Conservation (phyloP, 306 rosid genomes). For the Hippophae rhamnoides region DNA sequence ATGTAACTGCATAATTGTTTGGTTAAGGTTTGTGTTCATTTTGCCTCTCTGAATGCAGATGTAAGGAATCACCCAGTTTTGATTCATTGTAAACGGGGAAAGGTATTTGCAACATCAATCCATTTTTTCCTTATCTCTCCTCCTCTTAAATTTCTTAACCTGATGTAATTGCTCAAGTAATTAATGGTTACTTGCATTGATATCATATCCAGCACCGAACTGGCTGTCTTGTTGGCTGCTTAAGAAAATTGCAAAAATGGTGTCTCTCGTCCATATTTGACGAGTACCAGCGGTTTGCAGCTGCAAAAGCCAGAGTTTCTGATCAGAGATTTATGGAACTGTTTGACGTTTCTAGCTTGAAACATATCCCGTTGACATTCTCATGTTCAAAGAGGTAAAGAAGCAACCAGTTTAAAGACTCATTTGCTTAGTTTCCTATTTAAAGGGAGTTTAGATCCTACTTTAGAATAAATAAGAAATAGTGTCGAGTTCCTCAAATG, state of each 20-base stretch:
- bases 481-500: no score
- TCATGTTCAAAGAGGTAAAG: constrained; percentile 52
- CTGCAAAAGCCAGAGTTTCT: constrained; percentile 88
- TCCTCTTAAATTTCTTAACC: constrained; percentile 1
- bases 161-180: not conserved
- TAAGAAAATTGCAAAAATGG: constrained; percentile 87
- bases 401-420: no score
- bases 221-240: constrained; percentile 95
- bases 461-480: no score
- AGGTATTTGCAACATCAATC: constrained; percentile 35
- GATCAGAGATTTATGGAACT: constrained; percentile 92
- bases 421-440: no score
- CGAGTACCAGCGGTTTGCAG: constrained; percentile 93
- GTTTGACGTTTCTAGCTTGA: constrained; percentile 77
- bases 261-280: constrained; percentile 83
- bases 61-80: constrained; percentile 85
- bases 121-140: not conserved
- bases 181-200: constrained; percentile 11
- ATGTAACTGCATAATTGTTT: constrained; percentile 2
- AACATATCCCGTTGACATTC: constrained; percentile 58
- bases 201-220: constrained; percentile 73
- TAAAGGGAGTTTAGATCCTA: no score
- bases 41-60: constrained; percentile 39
- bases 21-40: not conserved
- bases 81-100: constrained; percentile 93